Evolutionary conservation across 768 basidiomycete species (phyloP).

Genomic region (Xerocomellus chrysenteron): DNA sequence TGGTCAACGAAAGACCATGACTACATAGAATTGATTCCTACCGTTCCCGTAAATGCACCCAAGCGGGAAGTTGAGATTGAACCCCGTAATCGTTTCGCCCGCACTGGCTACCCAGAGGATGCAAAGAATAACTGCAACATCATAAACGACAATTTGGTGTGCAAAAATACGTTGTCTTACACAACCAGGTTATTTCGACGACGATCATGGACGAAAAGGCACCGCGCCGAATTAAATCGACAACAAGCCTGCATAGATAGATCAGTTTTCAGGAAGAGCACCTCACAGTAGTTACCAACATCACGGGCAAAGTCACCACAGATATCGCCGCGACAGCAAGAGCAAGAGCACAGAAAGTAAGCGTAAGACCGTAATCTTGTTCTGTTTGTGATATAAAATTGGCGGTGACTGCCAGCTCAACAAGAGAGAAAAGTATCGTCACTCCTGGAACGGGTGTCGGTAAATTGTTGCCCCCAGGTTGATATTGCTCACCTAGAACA

Average conservation of each 20-base stretch:
- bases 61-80: constrained; percentile 1
- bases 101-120: constrained; percentile 42
- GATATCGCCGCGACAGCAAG: constrained; percentile 30
- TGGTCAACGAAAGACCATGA: neutral
- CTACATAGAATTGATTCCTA: constrained; percentile 1
- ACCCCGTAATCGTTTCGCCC: constrained; percentile 22
- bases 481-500: constrained; percentile 21
- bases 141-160: neutral
- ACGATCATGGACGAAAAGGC: constrained; percentile 39
- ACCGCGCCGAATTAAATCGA: constrained; percentile 37
- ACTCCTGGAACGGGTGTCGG: constrained; percentile 12
- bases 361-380: constrained; percentile 7
- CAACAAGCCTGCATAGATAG: constrained; percentile 27
- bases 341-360: constrained; percentile 27
- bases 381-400: constrained; percentile 24
- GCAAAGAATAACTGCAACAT: constrained; percentile 31
- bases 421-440: constrained; percentile 26
- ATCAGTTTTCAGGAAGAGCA: neutral
- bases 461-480: neutral
- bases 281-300: constrained; percentile 16
- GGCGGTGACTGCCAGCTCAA: constrained; percentile 33
- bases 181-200: constrained; percentile 38
- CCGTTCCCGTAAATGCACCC: constrained; percentile 8
- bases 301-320: constrained; percentile 28
- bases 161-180: constrained; percentile 23